Evolutionary conservation across 306 rosid genomes (phyloP).

Genomic region (Vicia villosa): DNA sequence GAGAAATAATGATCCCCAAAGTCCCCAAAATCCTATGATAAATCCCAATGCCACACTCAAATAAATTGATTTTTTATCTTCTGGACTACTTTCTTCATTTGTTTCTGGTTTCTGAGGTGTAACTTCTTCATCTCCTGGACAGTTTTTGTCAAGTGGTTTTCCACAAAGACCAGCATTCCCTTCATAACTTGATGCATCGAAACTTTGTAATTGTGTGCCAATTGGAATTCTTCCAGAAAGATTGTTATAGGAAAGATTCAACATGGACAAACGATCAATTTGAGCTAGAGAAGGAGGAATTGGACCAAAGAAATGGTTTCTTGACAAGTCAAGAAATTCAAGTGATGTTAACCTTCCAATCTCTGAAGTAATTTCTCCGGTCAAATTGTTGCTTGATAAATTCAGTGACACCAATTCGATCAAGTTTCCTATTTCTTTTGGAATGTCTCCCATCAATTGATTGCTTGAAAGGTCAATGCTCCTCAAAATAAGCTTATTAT

Average conservation of each 20-base stretch:
- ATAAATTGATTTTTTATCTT: not conserved
- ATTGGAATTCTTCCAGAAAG: constrained; percentile 5
- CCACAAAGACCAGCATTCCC: constrained; percentile 24
- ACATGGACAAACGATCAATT: not conserved
- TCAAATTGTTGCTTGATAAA: constrained; percentile 7
- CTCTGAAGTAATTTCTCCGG: constrained; percentile 8
- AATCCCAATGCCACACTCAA: constrained; percentile 29
- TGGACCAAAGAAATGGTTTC: not conserved
- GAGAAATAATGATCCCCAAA: constrained; percentile 5
- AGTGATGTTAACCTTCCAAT: constrained; percentile 15
- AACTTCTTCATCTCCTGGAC: not conserved
- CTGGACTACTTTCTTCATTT: not conserved
- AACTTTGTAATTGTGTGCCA: not conserved
- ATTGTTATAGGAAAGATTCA: not conserved
- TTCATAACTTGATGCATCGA: not conserved
- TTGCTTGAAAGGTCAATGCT: constrained; percentile 29
- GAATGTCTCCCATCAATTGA: not conserved
- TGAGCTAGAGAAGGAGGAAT: constrained; percentile 9
- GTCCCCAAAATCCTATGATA: constrained; percentile 26
- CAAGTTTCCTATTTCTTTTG: constrained; percentile 1
- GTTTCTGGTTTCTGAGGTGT: not conserved
- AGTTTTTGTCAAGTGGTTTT: constrained; percentile 14
- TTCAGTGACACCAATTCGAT: constrained; percentile 3
- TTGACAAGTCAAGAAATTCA: constrained; percentile 23
- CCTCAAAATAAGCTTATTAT: not conserved